These are phyloP conservation scores for Besnoitia besnoiti DNA, from an alignment of 169 alveolate genomes.

Conservation along the genomic window DNA sequence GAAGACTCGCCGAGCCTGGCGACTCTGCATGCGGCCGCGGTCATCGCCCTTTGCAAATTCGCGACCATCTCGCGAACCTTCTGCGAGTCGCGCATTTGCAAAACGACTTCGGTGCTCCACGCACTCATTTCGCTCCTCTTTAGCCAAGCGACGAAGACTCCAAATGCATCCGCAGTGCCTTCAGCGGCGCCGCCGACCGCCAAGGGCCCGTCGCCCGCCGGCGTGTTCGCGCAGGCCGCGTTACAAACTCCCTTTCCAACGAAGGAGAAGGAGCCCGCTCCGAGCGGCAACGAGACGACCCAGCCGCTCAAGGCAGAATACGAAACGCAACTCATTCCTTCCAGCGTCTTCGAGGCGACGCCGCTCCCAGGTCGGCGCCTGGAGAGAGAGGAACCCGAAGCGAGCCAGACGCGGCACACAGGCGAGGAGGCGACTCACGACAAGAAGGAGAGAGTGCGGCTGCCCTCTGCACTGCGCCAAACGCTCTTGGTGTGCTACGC, in stretches of 20 bases:
- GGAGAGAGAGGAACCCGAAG: not conserved
- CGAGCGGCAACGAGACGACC: too few relatives aligned
- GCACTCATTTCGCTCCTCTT: conserved; percentile 44
- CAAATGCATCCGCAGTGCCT: not conserved
- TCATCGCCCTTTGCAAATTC: conserved; percentile 32
- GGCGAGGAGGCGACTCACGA: not conserved
- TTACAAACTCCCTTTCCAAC: not conserved
- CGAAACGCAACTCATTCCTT: too few relatives aligned
- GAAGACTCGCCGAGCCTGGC: not conserved
- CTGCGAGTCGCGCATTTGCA: conserved; percentile 34
- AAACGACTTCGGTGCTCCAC: conserved; percentile 17
- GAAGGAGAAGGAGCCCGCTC: not conserved
- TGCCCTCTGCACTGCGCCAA: conserved; percentile 19
- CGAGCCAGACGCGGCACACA: not conserved
- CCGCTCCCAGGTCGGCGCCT: not conserved
- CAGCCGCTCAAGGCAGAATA: too few relatives aligned
- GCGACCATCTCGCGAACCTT: conserved; percentile 32
- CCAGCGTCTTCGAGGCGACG: not conserved
- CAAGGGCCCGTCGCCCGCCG: not conserved
- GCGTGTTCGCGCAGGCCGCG: not conserved
- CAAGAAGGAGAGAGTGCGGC: not conserved
- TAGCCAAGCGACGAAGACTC: not conserved
- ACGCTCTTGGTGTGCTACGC: conserved; percentile 34
- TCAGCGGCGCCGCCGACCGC: not conserved
- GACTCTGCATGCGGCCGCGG: conserved; percentile 38